A percentile compares a stretch with the other conserved stretches of the same genome.
phyloP scores from a whole-genome alignment of 345 rosid genomes.

The Camelina hispida region DNA sequence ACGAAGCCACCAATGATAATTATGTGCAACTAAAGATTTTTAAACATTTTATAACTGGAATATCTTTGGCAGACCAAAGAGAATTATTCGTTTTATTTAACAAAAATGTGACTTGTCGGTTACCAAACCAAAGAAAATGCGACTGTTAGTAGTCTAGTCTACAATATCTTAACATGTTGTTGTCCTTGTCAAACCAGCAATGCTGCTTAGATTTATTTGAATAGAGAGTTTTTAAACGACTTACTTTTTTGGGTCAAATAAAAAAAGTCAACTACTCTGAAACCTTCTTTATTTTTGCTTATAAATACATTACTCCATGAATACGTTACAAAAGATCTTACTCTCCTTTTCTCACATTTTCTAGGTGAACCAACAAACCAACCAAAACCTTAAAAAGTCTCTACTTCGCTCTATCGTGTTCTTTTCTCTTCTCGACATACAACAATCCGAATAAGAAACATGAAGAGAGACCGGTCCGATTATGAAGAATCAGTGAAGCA shows the following conservation, averaged over 20 bases:
- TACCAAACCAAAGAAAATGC: neutral
- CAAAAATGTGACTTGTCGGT: neutral
- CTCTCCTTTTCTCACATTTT: neutral
- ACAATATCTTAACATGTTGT: neutral
- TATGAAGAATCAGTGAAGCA: conserved; percentile 40
- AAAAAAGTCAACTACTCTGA: conserved; percentile 14
- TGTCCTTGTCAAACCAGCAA: conserved; percentile 33
- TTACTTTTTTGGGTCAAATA: conserved; percentile 1
- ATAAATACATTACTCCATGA: conserved; percentile 2
- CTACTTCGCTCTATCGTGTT: neutral
- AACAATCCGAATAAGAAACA: conserved; percentile 10
- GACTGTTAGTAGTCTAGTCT: neutral
- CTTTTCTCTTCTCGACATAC: conserved; percentile 12
- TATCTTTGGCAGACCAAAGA: neutral
- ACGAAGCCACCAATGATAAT: neutral
- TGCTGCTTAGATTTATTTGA: conserved; percentile 26
- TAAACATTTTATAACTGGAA: neutral
- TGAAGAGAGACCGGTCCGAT: conserved; percentile 54
- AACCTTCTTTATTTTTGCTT: conserved; percentile 6
- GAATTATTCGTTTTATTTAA: conserved; percentile 1
- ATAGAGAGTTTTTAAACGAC: conserved; percentile 1
- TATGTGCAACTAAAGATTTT: neutral
- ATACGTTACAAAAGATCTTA: conserved; percentile 19
- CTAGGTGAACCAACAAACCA: conserved; percentile 17
- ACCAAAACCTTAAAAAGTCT: neutral